These are phyloP conservation scores for Excoecaria agallocha DNA, from an alignment of 345 rosid genomes.

Conservation along the genomic window DNA sequence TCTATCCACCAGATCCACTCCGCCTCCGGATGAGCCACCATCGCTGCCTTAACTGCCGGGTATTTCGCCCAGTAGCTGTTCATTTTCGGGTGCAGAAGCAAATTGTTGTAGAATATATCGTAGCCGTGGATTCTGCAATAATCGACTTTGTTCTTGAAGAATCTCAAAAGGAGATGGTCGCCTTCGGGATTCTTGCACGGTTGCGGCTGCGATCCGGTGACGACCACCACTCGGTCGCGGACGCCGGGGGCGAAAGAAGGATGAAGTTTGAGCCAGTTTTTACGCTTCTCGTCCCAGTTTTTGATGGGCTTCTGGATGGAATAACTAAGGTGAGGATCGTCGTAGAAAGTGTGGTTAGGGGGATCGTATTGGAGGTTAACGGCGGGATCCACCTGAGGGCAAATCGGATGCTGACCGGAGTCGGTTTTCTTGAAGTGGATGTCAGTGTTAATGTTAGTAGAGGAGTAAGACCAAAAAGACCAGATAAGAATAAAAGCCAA, in stretches of 20 bases:
- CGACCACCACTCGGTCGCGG: conserved; percentile 8
- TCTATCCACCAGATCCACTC: conserved; percentile 34
- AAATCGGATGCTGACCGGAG: background rate
- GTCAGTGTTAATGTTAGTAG: background rate
- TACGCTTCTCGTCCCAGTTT: conserved; percentile 19
- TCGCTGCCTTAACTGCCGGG: conserved; percentile 13
- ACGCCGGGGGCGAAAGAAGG: conserved; percentile 17
- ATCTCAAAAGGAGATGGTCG: conserved; percentile 19
- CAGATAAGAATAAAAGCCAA: background rate
- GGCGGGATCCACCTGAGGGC: no score
- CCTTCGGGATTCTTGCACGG: conserved; percentile 22
- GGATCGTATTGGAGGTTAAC: conserved; percentile 10
- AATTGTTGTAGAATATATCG: conserved; percentile 25
- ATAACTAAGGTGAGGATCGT: conserved; percentile 12
- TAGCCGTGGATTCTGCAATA: conserved; percentile 26
- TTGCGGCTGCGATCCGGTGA: conserved; percentile 21
- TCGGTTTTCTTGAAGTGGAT: background rate
- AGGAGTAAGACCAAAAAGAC: background rate
- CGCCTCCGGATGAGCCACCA: conserved; percentile 25
- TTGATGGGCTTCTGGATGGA: conserved; percentile 6
- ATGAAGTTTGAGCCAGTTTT: conserved; percentile 18
- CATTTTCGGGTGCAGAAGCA: conserved; percentile 17
- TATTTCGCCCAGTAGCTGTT: conserved; percentile 23
- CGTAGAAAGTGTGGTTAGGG: conserved; percentile 10
- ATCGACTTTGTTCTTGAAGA: conserved; percentile 28